Evolutionary conservation across 345 rosid species (phyloP).

Genomic region (Camelina laxa): DNA sequence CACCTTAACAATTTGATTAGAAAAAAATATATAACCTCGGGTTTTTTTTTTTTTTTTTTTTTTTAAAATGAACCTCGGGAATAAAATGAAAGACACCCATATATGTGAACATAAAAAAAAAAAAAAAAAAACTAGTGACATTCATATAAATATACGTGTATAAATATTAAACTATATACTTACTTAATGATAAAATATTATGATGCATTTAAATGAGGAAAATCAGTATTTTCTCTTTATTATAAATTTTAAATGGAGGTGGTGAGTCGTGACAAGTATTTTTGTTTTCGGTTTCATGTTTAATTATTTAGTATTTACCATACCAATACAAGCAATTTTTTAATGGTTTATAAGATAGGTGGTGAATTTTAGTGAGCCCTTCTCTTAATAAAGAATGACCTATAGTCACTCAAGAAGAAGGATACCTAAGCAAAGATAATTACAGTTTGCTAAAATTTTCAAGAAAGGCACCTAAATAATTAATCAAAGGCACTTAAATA

Average conservation of each 20-base stretch:
- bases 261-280: too few relatives aligned
- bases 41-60: too few relatives aligned
- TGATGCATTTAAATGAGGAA: neutral
- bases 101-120: neutral
- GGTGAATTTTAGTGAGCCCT: neutral
- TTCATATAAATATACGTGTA: too few relatives aligned
- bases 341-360: too few relatives aligned
- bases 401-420: too few relatives aligned
- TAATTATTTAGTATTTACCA: too few relatives aligned
- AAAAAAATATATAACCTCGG: too few relatives aligned
- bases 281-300: too few relatives aligned
- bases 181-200: neutral
- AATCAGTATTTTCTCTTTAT: neutral
- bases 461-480: neutral
- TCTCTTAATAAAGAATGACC: neutral
- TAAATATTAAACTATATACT: too few relatives aligned
- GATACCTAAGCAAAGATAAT: neutral
- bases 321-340: neutral
- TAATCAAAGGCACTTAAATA: too few relatives aligned
- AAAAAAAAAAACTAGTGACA: too few relatives aligned
- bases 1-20: neutral
- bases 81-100: neutral
- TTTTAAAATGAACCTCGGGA: neutral
- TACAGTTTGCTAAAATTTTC: neutral
- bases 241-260: too few relatives aligned